Base-by-base conservation (phyloP, 1,284 basidiomycete genomes). In the Ceratobasidium sp. region DNA sequence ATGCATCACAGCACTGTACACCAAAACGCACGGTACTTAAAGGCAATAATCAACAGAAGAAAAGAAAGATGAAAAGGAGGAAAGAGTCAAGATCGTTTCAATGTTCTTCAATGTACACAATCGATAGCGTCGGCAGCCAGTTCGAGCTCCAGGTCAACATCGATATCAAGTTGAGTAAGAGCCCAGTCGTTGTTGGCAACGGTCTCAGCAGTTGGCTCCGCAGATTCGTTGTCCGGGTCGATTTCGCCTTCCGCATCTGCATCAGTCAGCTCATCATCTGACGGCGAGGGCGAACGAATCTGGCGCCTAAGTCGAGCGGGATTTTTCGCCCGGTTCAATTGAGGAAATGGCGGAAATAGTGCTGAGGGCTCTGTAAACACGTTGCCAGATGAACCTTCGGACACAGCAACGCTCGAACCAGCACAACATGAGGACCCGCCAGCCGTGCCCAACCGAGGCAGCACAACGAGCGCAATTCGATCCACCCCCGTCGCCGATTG, bases 201-300 rank as follows among this genome's bases (percentile, higher is more conserved):
- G 18, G 40, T 30, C 7, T 8, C 11, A 25, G 40, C n/a, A 6
- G n/a, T 40, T 1, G 36, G 9, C 18, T 9, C 33, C 2, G 51
- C 28, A 21, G 33, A 18, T 40, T 56, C 51, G 64, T 51, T 66
- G 23, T 66, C 64, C 16, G 64, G 53, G 44, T 69, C 64, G 36
- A 44, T 21, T 21, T 69, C 64, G 18, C 64, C 64, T 58, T 69
- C 64, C n/a, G 64, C 64, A 46, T 69, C 64, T 9, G 64, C 64
- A 25, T 69, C 64, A 6, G 64, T 69, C 0, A 69, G 64, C 2
- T 23, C 64, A 23, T 69, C 64, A 53, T 69, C 64, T 18, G 64
- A 69, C 16, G 64, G 64, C 9, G 64, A 69, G 21, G 51, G 40
- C 11, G 64, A 69, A 9, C 64, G 64, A 12, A 69, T 58, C 30